Percentiles rank a stretch among this genome's conserved stretches.
Evolutionary conservation across 1,284 basidiomycete species (phyloP).

Genomic region (Ustilago sp.): DNA sequence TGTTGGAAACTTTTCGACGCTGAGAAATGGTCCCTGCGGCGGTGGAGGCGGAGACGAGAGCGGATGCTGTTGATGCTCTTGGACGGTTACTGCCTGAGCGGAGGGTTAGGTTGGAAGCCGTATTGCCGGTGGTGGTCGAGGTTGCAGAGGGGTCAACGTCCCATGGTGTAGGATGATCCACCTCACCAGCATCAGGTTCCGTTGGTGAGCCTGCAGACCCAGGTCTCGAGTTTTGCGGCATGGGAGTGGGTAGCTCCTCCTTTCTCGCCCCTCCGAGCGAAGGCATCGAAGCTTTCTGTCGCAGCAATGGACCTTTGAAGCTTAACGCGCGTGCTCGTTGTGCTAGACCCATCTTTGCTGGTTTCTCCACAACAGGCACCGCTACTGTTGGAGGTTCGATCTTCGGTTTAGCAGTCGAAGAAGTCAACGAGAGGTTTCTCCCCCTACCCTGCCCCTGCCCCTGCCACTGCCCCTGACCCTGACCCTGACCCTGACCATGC

Average conservation of each 20-base stretch:
- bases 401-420: slow-evolving; percentile 2
- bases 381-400: neutral
- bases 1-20: slow-evolving; percentile 33
- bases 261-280: slow-evolving; percentile 29
- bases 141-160: slow-evolving; percentile 5
- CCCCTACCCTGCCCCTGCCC: neutral
- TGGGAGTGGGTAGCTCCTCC: slow-evolving; percentile 18
- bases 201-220: slow-evolving; percentile 17
- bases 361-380: slow-evolving; percentile 11
- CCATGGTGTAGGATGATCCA: slow-evolving; percentile 37
- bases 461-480: neutral
- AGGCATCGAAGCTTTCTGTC: slow-evolving; percentile 44
- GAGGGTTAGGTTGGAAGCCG: slow-evolving; percentile 8
- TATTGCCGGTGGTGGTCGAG: neutral
- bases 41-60: slow-evolving; percentile 38
- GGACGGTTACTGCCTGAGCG: slow-evolving; percentile 28
- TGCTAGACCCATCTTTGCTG: slow-evolving; percentile 41
- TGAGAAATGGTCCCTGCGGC: slow-evolving; percentile 53
- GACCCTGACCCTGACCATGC: neutral
- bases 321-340: slow-evolving; percentile 43
- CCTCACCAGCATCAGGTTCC: neutral
- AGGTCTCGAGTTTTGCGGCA: slow-evolving; percentile 7
- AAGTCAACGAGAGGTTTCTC: slow-evolving; percentile 10
- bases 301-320: slow-evolving; percentile 43
- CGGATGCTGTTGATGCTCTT: slow-evolving; percentile 33